Evolutionary conservation across 2,329 filamentous ascomycete species (phyloP), one percentile per base, ranked within the genome.

Genomic region (Botrytis porri): DNA sequence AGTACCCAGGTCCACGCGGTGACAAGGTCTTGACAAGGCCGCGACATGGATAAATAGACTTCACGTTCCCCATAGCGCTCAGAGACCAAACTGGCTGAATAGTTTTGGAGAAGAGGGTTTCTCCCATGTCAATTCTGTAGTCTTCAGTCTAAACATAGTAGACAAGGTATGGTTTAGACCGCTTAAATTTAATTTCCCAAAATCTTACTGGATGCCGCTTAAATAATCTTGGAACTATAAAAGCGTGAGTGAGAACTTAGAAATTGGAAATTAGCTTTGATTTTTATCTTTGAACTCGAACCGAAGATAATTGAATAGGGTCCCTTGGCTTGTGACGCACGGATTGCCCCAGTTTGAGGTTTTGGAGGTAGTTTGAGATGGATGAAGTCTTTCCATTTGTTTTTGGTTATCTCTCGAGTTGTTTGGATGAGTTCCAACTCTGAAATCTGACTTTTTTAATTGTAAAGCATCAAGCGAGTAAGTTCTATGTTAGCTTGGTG

Each of bases 61-160:
- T 72, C 62, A 72, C 62, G 70, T 67, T 57, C 62, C 62, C 32
- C 51, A 71, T 59, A 71, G 43, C 45, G 60, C 45, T 64, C 70
- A 65, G 43, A 51, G 70, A 29, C 37, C 29, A 37, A 67, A 67
- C 51, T 72, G 62, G 62, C 51, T 72, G 48, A 25, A 45, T 66
- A 51, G 43, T 22, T 54, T 71, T 71, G 65, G 18, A 54, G 48
- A n/a, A 39, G 65, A 54, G 32, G n/a, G 37, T 32, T 57, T 59
- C 67, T 37, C 54, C 65, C 67, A 45, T 70, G 39, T 60, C 54
- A 70, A 35, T 70, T 70, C 54, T 29, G 32, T 60, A 45, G 39
- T n/a, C 41, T 45, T 7, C 54, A 70, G 29, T 45, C 54, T 61
- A 69, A 60, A 69, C 66, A 69, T 43, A 41, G 61, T 32, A 63